Base-by-base conservation (phyloP, 345 rosid genomes). In the Alliaria petiolata region DNA sequence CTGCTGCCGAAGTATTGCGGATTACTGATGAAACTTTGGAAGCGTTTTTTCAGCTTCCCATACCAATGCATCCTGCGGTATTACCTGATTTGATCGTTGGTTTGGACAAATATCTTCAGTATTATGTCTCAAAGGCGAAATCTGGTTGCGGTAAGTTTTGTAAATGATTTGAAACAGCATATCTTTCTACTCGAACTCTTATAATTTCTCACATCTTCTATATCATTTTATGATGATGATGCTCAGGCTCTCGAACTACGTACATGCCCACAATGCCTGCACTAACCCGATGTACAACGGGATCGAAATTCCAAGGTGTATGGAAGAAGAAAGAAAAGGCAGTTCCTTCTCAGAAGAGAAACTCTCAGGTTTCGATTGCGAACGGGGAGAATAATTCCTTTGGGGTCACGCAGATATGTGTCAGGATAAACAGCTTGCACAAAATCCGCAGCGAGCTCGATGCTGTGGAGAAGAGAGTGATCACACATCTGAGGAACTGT, bases 241-340 rank as follows among this genome's bases (percentile, higher is more conserved):
- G 17, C 26, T 70, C 77, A 95, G 99, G 99, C 60, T 82, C 93
- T 17, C 79, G 86, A 68, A 86, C 74, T 65, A 85, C 88, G n/a
- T 95, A 82, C 60, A 62, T 89, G 70, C 99, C 97, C 25, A 87
- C 97, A 25, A 85, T 95, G 98, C 99, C 95, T 60, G 98, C 98
- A 58, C 81, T 89, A 66, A 89, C 98, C 33, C 83, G 99, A 76
- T 91, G 95, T 76, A 83, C 83, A 7, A 78, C 78, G 0, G 99
- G 67, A 51, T 89, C 97, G 44, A 95, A 91, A 78, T 91, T 93
- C 69, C 97, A 89, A 84, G 88, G 90, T 67, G 87, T 86, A 11
- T 92, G 93, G 88, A 95, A 87, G 85, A 95, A 89, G 85, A 95
- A 92, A 84, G 98, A 95, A 71, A 91, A 89, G 85, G 66, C 85